Base-by-base conservation (phyloP, 2,329 filamentous ascomycete genomes). In the Alternaria metachromatica region DNA sequence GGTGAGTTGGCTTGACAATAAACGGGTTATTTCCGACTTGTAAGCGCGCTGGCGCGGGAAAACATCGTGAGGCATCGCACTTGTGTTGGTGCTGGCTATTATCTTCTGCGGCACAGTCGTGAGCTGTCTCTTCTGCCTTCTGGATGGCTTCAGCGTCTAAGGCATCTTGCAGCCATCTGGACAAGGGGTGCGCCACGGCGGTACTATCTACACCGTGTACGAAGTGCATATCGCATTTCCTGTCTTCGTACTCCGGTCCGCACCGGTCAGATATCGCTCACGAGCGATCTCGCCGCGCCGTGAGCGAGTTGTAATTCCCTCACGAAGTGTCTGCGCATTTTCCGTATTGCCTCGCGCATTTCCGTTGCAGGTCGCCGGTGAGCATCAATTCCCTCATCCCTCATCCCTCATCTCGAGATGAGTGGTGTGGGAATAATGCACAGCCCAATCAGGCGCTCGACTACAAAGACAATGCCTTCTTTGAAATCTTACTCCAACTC, bases 361-460 rank as follows among this genome's bases (percentile, higher is more conserved):
- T 15, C 50, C 20, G 23, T 53, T 23, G 3, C 25, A 33, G 30
- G 8, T 26, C 23, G 20, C 63, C 60, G 63, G 58, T 68, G 56
- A 66, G 48, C 41, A 28, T 41, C 37, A 50, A 37, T 55, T 44
- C 43, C 25, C 46, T 37, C 41, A 23, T 18, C 43, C 25, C 46
- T 37, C 41, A 23, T 18, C 33, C 25, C 46, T 37, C 41, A 23
- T 18, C 33, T 30, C 13, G 25, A 20, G 21, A 9, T 21, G n/a
- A 15, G 43, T 64, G 50, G 30, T 37, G 13, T 23, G 20, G 4
- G 11, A 25, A 33, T 44, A n/a, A 58, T 51, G 62, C 62, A 66
- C 66, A 64, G 66, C 66, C 63, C 54, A 45, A 55, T 49, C 11
- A 62, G 59, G 50, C 59, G 55, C 18, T 50, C 48, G 25, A 37